Percentiles rank a stretch among this genome's conserved stretches.
Conservation (phyloP, 1,139 yeast genomes). For the Petasospora rhodanensis region DNA sequence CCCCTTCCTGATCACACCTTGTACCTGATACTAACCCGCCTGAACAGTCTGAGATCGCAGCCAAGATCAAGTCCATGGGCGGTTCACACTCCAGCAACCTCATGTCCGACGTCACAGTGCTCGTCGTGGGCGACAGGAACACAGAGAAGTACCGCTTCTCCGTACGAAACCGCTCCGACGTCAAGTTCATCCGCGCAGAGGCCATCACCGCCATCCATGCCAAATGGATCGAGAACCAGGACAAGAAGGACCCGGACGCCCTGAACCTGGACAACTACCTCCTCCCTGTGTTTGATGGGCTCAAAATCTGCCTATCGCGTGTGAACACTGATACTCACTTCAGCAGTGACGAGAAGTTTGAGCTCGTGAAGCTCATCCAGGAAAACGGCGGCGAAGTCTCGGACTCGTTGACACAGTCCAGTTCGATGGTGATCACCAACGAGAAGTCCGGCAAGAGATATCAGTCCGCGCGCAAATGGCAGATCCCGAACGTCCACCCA, state of each 20-base stretch:
- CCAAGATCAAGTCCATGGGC: slow-evolving; percentile 53
- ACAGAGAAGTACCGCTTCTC: slow-evolving; percentile 70
- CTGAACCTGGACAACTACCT: slow-evolving; percentile 18
- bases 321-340: slow-evolving; percentile 31
- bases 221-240: slow-evolving; percentile 53
- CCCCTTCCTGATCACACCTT: not conserved
- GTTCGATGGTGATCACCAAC: slow-evolving; percentile 50
- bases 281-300: slow-evolving; percentile 44
- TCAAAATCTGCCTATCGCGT: slow-evolving; percentile 52
- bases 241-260: slow-evolving; percentile 25
- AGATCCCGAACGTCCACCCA: slow-evolving; percentile 67
- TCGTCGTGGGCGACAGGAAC: slow-evolving; percentile 56
- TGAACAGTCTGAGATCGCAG: slow-evolving; percentile 26
- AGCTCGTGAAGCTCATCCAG: slow-evolving; percentile 35
- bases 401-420: slow-evolving; percentile 50
- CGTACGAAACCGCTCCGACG: slow-evolving; percentile 53
- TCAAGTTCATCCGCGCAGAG: slow-evolving; percentile 48
- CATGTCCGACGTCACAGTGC: slow-evolving; percentile 60
- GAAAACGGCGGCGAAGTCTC: slow-evolving; percentile 57
- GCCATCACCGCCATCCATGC: slow-evolving; percentile 42
- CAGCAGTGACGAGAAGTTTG: slow-evolving; percentile 25
- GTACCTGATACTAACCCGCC: slow-evolving; percentile 1
- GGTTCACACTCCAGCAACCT: slow-evolving; percentile 58
- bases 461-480: slow-evolving; percentile 62
- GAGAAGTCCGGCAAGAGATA: slow-evolving; percentile 57